Percentiles rank a stretch among this genome's conserved stretches.
Evolutionary conservation across 495 filamentous ascomycete species (phyloP).

Genomic region (Emericellopsis terricola): DNA sequence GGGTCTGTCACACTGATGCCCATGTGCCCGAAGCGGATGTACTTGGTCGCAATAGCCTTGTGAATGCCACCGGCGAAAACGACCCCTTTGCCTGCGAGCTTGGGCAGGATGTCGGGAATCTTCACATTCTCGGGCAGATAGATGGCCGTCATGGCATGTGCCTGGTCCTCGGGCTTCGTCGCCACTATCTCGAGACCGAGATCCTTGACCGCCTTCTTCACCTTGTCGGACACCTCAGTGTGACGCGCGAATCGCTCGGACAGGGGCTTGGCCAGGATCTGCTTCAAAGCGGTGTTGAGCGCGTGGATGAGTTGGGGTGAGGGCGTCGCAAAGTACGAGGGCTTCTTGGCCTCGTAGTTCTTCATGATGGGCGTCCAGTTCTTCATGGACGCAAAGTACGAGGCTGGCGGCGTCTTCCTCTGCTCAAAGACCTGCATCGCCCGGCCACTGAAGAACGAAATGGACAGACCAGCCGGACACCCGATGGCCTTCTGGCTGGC

Average conservation of each 20-base stretch:
- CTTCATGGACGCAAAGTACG: constrained; percentile 89
- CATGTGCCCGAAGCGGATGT: constrained; percentile 72
- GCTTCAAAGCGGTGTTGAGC: constrained; percentile 77
- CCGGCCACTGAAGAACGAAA: constrained; percentile 77
- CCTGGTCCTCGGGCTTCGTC: constrained; percentile 69
- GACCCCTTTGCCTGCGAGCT: constrained; percentile 73
- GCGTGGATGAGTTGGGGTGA: constrained; percentile 88
- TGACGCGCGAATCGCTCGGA: constrained; percentile 66
- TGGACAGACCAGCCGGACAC: constrained; percentile 80
- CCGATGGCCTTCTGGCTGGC: constrained; percentile 95
- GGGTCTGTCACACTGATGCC: constrained; percentile 72
- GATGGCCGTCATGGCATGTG: constrained; percentile 94
- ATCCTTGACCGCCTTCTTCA: constrained; percentile 63
- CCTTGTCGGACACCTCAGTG: constrained; percentile 51
- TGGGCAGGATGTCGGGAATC: constrained; percentile 67
- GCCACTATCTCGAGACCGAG: constrained; percentile 80
- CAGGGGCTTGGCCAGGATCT: constrained; percentile 66
- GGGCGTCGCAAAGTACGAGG: constrained; percentile 94
- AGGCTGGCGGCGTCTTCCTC: constrained; percentile 58
- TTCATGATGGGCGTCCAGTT: constrained; percentile 99
- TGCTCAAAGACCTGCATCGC: constrained; percentile 69
- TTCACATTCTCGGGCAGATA: constrained; percentile 76
- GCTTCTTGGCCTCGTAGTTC: constrained; percentile 93
- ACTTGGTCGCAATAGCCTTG: constrained; percentile 47
- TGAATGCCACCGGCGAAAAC: constrained; percentile 91